phyloP scores from a whole-genome alignment of 1,284 basidiomycete genomes.

The Fomitopsis pinicola region DNA sequence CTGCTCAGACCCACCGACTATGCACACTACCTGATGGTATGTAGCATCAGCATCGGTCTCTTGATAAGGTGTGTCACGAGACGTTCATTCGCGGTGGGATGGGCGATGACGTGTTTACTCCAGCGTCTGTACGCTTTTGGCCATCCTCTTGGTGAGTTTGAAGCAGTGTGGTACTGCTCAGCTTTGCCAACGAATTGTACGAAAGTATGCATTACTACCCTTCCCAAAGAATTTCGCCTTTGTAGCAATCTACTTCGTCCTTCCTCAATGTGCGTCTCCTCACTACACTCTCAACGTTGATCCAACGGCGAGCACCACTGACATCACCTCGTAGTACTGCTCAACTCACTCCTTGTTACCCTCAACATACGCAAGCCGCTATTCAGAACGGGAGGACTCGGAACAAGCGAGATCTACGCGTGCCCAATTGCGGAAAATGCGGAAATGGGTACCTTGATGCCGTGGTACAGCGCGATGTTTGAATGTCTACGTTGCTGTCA shows the following conservation, averaged over 20 bases:
- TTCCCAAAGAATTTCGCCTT: slow-evolving; percentile 5
- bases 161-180: neutral
- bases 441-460: too few species aligned
- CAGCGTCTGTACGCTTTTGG: neutral
- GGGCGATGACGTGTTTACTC: neutral
- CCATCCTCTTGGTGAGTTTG: neutral
- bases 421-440: too few species aligned
- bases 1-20: neutral
- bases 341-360: neutral
- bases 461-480: too few species aligned
- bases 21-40: neutral
- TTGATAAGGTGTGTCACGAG: neutral
- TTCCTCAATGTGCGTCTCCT: slow-evolving; percentile 9
- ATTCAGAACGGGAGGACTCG: neutral
- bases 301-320: too few species aligned
- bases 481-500: too few species aligned
- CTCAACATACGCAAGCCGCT: neutral
- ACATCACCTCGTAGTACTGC: neutral
- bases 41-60: neutral
- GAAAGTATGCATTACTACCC: slow-evolving; percentile 1
- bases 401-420: neutral
- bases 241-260: slow-evolving; percentile 10
- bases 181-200: neutral
- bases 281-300: too few species aligned
- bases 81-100: neutral